phyloP scores from a whole-genome alignment of 495 filamentous ascomycete genomes.

The Pyrenopolyporus hunteri region DNA sequence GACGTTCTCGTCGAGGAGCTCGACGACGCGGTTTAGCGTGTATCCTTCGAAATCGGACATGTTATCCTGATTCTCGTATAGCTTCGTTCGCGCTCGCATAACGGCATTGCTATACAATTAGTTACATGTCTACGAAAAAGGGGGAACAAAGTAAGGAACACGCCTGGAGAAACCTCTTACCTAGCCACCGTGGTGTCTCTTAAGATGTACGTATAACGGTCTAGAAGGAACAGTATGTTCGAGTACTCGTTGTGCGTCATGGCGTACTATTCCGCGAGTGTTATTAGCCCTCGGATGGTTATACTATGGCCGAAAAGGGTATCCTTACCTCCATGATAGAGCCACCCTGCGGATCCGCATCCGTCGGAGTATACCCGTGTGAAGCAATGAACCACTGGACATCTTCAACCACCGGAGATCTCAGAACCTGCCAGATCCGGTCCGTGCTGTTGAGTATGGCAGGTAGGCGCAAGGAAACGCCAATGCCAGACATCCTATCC shows the following conservation, averaged over 20 bases:
- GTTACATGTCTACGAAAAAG: neutral
- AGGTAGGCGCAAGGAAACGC: neutral
- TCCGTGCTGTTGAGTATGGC: neutral
- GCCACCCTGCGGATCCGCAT: slow-evolving; percentile 3
- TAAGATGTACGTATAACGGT: neutral
- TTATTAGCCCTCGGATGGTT: neutral
- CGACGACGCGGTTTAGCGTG: slow-evolving; percentile 1
- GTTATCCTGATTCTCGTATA: neutral
- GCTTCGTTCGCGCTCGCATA: neutral
- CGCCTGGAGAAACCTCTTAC: neutral
- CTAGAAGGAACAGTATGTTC: neutral
- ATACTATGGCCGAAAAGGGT: neutral
- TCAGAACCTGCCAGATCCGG: slow-evolving; percentile 1
- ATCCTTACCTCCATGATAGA: slow-evolving; percentile 2
- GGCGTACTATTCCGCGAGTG: neutral
- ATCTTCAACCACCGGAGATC: slow-evolving; percentile 1
- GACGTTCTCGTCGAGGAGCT: neutral
- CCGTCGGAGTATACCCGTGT: neutral
- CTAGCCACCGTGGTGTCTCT: neutral
- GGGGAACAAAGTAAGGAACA: neutral
- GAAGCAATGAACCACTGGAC: slow-evolving; percentile 1
- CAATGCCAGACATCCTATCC: neutral
- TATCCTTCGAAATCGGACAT: neutral
- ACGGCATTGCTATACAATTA: neutral
- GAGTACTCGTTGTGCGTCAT: neutral